Percentiles rank a stretch among this genome's conserved stretches.
These are phyloP conservation scores for Bipolaris oryzae DNA, from an alignment of 2,329 filamentous ascomycete genomes.

Conservation along the genomic window DNA sequence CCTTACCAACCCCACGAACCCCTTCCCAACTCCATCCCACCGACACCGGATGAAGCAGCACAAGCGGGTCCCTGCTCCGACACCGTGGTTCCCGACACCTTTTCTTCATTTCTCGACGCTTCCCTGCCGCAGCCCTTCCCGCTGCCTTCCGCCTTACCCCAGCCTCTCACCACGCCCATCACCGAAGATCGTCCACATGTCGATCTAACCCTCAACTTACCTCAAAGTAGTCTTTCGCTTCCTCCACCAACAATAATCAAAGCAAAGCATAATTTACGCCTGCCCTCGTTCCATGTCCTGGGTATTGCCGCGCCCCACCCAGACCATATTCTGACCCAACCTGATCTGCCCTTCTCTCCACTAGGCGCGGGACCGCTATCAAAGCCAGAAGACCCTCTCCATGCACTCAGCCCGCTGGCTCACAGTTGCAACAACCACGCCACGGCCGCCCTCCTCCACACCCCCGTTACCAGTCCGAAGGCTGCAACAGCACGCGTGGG, in stretches of 20 bases:
- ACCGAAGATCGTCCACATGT: conserved; percentile 35
- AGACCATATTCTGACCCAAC: conserved; percentile 43
- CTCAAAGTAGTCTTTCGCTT: conserved; percentile 37
- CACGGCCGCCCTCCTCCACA: conserved; percentile 25
- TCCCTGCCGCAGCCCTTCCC: conserved; percentile 39
- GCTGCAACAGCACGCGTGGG: conserved; percentile 34
- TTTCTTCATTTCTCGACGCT: conserved; percentile 36
- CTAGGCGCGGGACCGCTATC: conserved; percentile 47
- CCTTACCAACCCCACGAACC: background rate
- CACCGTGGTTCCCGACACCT: conserved; percentile 18
- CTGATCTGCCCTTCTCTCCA: conserved; percentile 36
- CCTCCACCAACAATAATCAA: conserved; percentile 40
- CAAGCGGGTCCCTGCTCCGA: conserved; percentile 25
- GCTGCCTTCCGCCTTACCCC: conserved; percentile 31
- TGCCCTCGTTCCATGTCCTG: conserved; percentile 61
- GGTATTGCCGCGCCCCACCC: conserved; percentile 58
- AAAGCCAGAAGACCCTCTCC: conserved; percentile 49
- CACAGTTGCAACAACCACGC: conserved; percentile 20
- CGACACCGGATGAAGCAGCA: conserved; percentile 27
- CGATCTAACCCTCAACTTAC: conserved; percentile 34
- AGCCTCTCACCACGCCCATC: conserved; percentile 32
- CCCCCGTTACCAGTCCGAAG: conserved; percentile 25
- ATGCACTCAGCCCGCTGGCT: conserved; percentile 45
- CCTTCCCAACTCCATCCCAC: conserved; percentile 22
- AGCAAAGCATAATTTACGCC: conserved; percentile 51